These are phyloP conservation scores for Quercus glauca DNA, from an alignment of 306 rosid genomes.

Conservation along the genomic window DNA sequence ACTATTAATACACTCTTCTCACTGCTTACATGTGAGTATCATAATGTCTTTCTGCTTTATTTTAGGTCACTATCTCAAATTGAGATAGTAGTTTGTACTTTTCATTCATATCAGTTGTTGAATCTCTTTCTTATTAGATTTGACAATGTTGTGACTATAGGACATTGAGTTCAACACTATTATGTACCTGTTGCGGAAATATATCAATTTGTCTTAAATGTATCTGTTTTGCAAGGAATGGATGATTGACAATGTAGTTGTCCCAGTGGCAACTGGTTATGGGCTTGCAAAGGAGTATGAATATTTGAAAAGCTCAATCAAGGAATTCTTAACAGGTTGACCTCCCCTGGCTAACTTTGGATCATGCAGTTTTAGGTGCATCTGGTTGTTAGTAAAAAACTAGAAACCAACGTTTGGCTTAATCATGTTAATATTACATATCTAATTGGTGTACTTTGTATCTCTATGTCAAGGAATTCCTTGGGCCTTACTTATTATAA, in stretches of 20 bases:
- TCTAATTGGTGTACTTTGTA: not conserved
- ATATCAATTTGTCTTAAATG: constrained; percentile 8
- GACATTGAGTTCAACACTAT: not conserved
- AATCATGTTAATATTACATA: not conserved
- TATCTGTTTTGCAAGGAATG: constrained; percentile 54
- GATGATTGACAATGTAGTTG: constrained; percentile 81
- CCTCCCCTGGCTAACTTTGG: not conserved
- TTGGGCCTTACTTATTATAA: not conserved
- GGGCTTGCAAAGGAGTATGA: constrained; percentile 76
- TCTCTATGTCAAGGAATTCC: not conserved
- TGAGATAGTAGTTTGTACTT: not conserved
- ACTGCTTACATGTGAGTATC: too few relatives aligned
- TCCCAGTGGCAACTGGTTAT: constrained; percentile 75
- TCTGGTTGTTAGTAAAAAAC: not conserved
- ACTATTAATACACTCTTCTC: too few relatives aligned
- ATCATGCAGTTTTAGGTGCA: not conserved
- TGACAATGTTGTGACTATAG: not conserved
- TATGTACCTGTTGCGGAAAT: not conserved
- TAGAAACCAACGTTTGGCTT: not conserved
- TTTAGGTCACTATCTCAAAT: not conserved
- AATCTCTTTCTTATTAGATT: not conserved
- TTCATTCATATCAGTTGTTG: not conserved
- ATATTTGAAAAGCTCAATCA: constrained; percentile 77
- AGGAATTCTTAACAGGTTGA: constrained; percentile 76
- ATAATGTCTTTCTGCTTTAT: not conserved